Conservation (phyloP, 306 rosid genomes). For the Oemleria cerasiformis region DNA sequence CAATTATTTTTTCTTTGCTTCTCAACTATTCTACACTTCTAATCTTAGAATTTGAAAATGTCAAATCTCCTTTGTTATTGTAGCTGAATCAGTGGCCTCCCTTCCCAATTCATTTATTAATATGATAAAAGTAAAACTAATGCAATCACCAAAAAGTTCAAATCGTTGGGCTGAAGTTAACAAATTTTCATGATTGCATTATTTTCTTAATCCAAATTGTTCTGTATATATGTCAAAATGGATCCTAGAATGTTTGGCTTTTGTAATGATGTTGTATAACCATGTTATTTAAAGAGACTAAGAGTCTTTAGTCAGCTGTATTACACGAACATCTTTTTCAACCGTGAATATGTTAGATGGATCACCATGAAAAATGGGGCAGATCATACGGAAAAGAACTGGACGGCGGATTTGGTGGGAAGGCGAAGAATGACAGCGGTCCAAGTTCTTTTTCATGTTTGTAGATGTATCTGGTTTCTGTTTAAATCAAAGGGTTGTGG, state of each 20-base stretch:
- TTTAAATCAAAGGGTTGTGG: slow-evolving; percentile 1
- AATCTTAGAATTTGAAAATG: not conserved
- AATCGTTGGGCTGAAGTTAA: not conserved
- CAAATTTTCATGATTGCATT: not conserved
- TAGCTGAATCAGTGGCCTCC: not conserved
- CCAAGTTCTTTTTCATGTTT: slow-evolving; percentile 22
- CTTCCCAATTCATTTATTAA: not conserved
- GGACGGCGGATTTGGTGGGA: not conserved
- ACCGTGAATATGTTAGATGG: not conserved
- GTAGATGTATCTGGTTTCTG: not conserved
- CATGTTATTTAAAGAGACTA: not conserved
- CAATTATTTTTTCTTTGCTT: not conserved
- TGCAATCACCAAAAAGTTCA: not conserved
- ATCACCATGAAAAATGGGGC: not conserved
- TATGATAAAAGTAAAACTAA: not conserved
- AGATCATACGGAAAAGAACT: slow-evolving; percentile 4
- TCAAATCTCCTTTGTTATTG: not conserved
- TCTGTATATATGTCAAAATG: not conserved
- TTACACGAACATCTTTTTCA: not conserved
- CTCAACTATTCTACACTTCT: not conserved
- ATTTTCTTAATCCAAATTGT: not conserved
- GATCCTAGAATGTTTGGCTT: not conserved
- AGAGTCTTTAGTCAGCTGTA: not conserved
- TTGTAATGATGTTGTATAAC: not conserved
- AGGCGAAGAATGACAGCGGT: slow-evolving; percentile 7